Evolutionary conservation across 176 grass and related monocot species (phyloP), one percentile per base, ranked within the genome.

Genomic region (Aegilops bicornis): DNA sequence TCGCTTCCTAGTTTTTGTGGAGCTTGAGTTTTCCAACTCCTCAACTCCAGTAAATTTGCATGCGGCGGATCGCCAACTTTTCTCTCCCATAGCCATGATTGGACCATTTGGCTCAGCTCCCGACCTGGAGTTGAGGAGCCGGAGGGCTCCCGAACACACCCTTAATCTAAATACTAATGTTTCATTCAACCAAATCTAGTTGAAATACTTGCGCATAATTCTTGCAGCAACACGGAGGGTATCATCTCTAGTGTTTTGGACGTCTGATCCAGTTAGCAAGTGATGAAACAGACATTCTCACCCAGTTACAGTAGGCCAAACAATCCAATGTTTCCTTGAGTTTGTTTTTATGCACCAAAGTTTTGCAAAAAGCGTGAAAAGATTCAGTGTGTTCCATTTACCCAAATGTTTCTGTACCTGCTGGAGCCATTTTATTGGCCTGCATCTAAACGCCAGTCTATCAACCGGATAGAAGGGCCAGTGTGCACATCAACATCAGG

Each of bases 341-440:
- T 81, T 64, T 8, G 25, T 13, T 77, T 66, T 27, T 47, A 67
- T 77, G 68, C 14, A 77, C 56, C 71, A 84, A 63, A 56, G 22
- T 67, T 54, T 47, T 77, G 61, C 17, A 65, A 66, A 47, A 77
- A 77, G 20, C 36, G 73, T 8, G 48, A 65, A 45, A 77, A 48
- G 2, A 77, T 48, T 64, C 12, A 1, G 30, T 77, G 13, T 36
- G 22, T 27, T 39, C 22, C 60, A 35, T 47, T 63, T 77, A 36
- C 40, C 39, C 8, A 19, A 29, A 20, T 39, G 37, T 67, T 68
- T 52, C 8, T 77, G 27, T 77, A 25, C 60, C 22, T 64, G 50
- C 70, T 84, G 42, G 22, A 68, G 43, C 42, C 20, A 52, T 78
- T 77, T 77, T 77, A 16, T 71, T 83, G 30, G 23, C 22, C 40